Evolutionary conservation across 768 basidiomycete species (phyloP).

Genomic region (Albatrellus ellisii): DNA sequence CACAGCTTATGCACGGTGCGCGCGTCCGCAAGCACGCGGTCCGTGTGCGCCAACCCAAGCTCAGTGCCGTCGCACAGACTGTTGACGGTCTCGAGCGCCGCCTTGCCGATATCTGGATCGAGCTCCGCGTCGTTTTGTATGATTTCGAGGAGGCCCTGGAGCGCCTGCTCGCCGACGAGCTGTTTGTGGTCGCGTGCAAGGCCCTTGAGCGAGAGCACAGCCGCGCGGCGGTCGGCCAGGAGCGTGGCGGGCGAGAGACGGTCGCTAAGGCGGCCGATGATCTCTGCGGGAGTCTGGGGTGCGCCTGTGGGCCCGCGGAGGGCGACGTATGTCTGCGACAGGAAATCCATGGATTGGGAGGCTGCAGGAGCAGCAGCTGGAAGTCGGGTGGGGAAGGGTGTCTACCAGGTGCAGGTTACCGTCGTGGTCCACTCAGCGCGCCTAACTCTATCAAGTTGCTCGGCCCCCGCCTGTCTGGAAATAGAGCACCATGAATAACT

Average conservation of each 20-base stretch:
- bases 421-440: no score
- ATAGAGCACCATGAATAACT: no score
- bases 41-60: slow-evolving; percentile 75
- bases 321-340: slow-evolving; percentile 76
- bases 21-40: slow-evolving; percentile 61
- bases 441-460: no score
- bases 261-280: slow-evolving; percentile 80
- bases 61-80: slow-evolving; percentile 76
- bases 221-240: slow-evolving; percentile 84
- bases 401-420: no score
- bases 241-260: slow-evolving; percentile 82
- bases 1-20: slow-evolving; percentile 66
- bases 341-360: slow-evolving; percentile 52
- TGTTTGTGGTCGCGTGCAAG: slow-evolving; percentile 83
- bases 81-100: slow-evolving; percentile 80
- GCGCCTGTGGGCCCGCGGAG: slow-evolving; percentile 73
- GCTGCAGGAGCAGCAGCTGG: no score
- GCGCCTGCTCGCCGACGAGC: slow-evolving; percentile 71
- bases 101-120: slow-evolving; percentile 87
- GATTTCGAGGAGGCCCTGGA: slow-evolving; percentile 68
- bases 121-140: slow-evolving; percentile 81
- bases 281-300: slow-evolving; percentile 74
- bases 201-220: slow-evolving; percentile 89
- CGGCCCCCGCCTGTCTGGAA: no score
- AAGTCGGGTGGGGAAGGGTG: no score